Conservation (phyloP, 2,329 filamentous ascomycete genomes). For the Sporothrix inflata region DNA sequence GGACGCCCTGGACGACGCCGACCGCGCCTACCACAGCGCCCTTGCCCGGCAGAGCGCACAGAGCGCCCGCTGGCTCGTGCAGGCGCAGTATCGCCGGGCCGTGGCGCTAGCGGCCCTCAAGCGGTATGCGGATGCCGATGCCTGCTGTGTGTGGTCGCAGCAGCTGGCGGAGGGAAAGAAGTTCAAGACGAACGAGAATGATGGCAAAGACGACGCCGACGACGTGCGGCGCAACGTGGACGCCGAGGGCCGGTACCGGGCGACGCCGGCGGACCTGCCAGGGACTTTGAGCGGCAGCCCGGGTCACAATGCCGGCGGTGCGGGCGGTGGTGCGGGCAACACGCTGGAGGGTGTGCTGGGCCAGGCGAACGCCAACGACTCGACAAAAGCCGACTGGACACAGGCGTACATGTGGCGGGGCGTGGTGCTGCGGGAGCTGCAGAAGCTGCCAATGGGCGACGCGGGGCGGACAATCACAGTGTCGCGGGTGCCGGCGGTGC, state of each 20-base stretch:
- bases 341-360: conserved; percentile 10
- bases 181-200: conserved; percentile 40
- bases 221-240: conserved; percentile 46
- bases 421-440: conserved; percentile 52
- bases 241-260: conserved; percentile 52
- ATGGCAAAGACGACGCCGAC: conserved; percentile 22
- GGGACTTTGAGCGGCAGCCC: conserved; percentile 32
- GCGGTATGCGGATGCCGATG: conserved; percentile 73
- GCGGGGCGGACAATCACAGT: conserved; percentile 52
- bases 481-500: conserved; percentile 39
- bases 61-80: conserved; percentile 45
- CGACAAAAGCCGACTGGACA: conserved; percentile 42
- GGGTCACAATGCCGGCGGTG: conserved; percentile 30
- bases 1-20: conserved; percentile 71
- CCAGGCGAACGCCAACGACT: conserved; percentile 5
- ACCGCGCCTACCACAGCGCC: conserved; percentile 65
- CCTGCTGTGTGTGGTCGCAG: conserved; percentile 66
- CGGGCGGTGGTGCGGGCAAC: conserved; percentile 22
- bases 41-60: conserved; percentile 61
- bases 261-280: conserved; percentile 43
- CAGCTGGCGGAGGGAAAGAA: conserved; percentile 46
- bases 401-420: conserved; percentile 52
- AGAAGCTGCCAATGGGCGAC: conserved; percentile 50
- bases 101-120: conserved; percentile 72
- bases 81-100: conserved; percentile 80